phyloP scores from a whole-genome alignment of 768 basidiomycete species.

The Suillus sp. region DNA sequence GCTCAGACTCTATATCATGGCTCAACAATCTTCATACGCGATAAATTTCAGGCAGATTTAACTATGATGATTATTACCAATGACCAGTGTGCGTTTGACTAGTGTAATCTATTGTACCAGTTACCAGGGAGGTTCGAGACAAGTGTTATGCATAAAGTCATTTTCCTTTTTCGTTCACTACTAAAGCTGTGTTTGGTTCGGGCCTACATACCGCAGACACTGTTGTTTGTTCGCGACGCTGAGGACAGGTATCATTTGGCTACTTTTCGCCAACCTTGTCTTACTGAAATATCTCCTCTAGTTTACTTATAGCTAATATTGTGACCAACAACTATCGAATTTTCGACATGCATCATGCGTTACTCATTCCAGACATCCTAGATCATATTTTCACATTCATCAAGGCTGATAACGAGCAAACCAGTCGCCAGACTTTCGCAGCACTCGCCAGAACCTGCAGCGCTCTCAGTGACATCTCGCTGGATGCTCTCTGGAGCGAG shows the following conservation, averaged over 20 bases:
- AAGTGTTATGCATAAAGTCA: not conserved
- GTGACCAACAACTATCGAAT: not conserved
- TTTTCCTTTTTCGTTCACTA: too few species aligned
- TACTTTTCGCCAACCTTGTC: not conserved
- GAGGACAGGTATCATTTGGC: not conserved
- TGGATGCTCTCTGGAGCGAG: conserved; percentile 2
- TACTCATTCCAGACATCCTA: not conserved
- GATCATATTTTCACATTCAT: not conserved
- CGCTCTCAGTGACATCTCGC: not conserved
- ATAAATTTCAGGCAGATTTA: not conserved
- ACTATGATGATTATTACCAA: not conserved
- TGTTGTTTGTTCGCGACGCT: not conserved
- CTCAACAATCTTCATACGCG: not conserved
- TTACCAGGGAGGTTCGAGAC: not conserved
- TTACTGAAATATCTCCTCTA: not conserved
- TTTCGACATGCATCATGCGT: not conserved
- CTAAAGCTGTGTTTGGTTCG: too few species aligned
- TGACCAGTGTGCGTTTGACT: not conserved
- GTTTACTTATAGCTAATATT: not conserved
- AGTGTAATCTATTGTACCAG: not conserved
- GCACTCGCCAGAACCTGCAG: conserved; percentile 3
- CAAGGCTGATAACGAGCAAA: not conserved
- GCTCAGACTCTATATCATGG: not conserved
- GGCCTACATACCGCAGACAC: too few species aligned
- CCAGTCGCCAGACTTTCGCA: not conserved